These are phyloP conservation scores for Russula vinacea DNA, from an alignment of 768 basidiomycete genomes.

Conservation along the genomic window DNA sequence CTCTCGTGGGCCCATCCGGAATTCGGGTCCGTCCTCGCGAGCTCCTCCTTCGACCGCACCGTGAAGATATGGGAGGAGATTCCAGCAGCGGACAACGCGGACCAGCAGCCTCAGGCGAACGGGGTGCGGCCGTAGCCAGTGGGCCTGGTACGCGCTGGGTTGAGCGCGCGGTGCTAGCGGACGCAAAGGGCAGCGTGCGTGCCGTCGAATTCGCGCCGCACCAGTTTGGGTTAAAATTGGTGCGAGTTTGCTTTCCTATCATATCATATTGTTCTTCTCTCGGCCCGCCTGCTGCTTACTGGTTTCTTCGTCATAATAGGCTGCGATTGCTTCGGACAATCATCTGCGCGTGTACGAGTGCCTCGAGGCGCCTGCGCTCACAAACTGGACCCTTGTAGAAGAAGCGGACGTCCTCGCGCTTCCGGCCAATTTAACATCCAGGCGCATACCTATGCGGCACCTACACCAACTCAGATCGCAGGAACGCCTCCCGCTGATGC, in stretches of 20 bases:
- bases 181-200: slow-evolving; percentile 83
- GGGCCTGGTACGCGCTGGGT: slow-evolving; percentile 53
- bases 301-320: slow-evolving; percentile 48
- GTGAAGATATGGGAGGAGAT: slow-evolving; percentile 90
- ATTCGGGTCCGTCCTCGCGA: slow-evolving; percentile 84
- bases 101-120: slow-evolving; percentile 33
- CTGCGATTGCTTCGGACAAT: slow-evolving; percentile 85
- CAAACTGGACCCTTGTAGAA: slow-evolving; percentile 72
- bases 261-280: neutral
- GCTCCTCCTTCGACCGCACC: slow-evolving; percentile 84
- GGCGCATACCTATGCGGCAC: slow-evolving; percentile 57
- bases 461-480: slow-evolving; percentile 67
- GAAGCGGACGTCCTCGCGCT: slow-evolving; percentile 71
- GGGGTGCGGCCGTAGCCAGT: slow-evolving; percentile 28
- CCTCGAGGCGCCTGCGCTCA: slow-evolving; percentile 66
- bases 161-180: slow-evolving; percentile 69
- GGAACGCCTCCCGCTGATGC: slow-evolving; percentile 49
- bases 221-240: slow-evolving; percentile 85
- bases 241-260: slow-evolving; percentile 43
- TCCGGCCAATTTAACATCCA: slow-evolving; percentile 44
- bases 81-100: slow-evolving; percentile 34
- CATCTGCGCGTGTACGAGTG: slow-evolving; percentile 88
- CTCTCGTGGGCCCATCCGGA: slow-evolving; percentile 91
- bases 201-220: slow-evolving; percentile 84
- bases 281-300: neutral